Evolutionary conservation across 2,329 filamentous ascomycete species (phyloP), one percentile per base, ranked within the genome.

Genomic region (Chaetomiaceae sp.): DNA sequence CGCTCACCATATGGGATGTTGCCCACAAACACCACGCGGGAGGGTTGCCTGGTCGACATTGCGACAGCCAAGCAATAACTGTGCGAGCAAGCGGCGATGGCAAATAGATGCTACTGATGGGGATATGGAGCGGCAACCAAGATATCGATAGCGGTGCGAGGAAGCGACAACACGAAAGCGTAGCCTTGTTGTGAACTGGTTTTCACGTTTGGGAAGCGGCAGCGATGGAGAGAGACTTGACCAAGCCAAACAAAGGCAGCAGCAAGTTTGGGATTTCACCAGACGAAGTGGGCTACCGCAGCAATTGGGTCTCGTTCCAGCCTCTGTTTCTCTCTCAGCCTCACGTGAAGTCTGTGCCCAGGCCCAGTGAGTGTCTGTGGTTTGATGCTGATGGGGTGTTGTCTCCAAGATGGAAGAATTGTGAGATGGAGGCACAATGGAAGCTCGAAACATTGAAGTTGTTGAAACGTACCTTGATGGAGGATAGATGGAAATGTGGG

Each of bases 11-110:
- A 91, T n/a, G 86, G 85, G 62, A 90, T 91, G 66, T 92, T 91
- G 60, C 88, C 89, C 54, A 92, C 88, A 69, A 94, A 94, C 56
- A 92, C 87, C 25, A 91, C 87, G 58, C 87, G 82, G 15, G 87
- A 89, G 12, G 83, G 86, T 67, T 85, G 86, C 72, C 89, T 89
- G 64, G 80, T 82, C 69, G 78, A 89, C 87, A 82, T 90, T 69
- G 63, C 79, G 75, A 48, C 12, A 36, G 38, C 33, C 11, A 33
- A 39, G 23, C 29, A 46, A 17, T 42, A 14, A 42, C 22, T 8
- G 42, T 33, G 48, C 25, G 12, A 22, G 33, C 45, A 33, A 47
- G 27, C 23, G n/a, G n/a, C n/a, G 29, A 19, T 27, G 20, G 29
- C n/a, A 19, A 11, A 36, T 25, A 44, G 47, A 33, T 39, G 48